Evolutionary conservation across 2,329 filamentous ascomycete species (phyloP).

Genomic region (Didymella segeticola): DNA sequence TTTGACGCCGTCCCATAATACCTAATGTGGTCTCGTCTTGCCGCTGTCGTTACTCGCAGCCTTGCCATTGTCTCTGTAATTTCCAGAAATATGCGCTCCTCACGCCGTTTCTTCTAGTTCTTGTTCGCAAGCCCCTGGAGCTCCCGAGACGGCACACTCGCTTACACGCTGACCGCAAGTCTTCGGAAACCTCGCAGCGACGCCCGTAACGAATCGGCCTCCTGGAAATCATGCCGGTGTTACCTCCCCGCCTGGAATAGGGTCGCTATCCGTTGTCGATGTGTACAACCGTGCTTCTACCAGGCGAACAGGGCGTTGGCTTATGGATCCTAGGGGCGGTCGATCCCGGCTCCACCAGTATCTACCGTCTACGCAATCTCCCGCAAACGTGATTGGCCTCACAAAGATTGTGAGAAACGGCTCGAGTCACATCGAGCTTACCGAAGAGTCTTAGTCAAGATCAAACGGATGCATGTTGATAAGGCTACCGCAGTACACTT

Average conservation of each 20-base stretch:
- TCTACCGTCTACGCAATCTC: constrained; percentile 6
- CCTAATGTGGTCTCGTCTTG: too few relatives aligned
- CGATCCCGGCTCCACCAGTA: constrained; percentile 13
- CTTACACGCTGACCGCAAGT: constrained; percentile 4
- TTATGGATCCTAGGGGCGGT: not conserved
- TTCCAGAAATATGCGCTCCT: not conserved
- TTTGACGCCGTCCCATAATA: not conserved
- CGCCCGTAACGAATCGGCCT: not conserved
- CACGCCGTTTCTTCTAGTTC: not conserved
- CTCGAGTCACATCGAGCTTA: constrained; percentile 34
- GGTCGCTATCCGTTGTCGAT: not conserved
- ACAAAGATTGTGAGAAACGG: not conserved
- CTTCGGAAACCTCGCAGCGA: not conserved
- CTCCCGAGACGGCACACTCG: constrained; percentile 3
- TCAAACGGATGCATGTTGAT: constrained; percentile 37
- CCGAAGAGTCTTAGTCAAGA: constrained; percentile 46
- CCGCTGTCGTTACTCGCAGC: not conserved
- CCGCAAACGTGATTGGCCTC: constrained; percentile 9
- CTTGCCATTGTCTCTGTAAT: too few relatives aligned
- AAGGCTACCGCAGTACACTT: constrained; percentile 35
- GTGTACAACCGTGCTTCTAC: not conserved
- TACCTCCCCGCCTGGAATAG: not conserved
- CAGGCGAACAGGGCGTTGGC: not conserved
- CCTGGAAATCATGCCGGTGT: not conserved
- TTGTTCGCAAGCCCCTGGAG: not conserved